A percentile compares a stretch with the other conserved stretches of the same genome.
phyloP scores from a whole-genome alignment of 163 green algal genomes.

The Volvox carteri region DNA sequence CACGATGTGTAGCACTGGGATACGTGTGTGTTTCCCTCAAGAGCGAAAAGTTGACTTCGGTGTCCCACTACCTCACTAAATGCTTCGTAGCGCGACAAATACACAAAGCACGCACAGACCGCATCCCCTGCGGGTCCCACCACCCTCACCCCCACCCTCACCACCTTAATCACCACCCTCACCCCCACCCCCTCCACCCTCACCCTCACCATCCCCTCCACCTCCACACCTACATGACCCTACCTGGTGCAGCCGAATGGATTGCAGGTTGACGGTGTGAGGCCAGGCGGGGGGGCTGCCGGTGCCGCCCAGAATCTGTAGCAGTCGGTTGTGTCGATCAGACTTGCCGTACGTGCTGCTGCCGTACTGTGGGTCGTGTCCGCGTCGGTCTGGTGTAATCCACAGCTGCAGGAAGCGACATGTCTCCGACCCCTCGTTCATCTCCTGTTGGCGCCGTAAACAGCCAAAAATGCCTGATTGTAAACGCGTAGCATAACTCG shows the following conservation, averaged over 20 bases:
- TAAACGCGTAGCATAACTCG: too few species aligned
- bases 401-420: conserved; percentile 79
- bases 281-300: conserved; percentile 64
- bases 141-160: too few species aligned
- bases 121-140: too few species aligned
- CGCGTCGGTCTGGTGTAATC: conserved; percentile 80
- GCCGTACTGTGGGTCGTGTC: conserved; percentile 84
- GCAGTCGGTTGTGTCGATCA: conserved; percentile 81
- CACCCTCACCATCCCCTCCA: not conserved
- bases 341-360: conserved; percentile 58
- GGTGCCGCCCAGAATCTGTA: conserved; percentile 82
- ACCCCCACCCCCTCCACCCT: not conserved
- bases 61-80: too few species aligned
- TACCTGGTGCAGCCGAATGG: conserved; percentile 74
- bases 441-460: conserved; percentile 81
- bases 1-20: too few species aligned
- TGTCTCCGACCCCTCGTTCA: conserved; percentile 78
- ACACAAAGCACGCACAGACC: too few species aligned
- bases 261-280: not conserved
- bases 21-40: too few species aligned
- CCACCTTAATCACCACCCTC: too few species aligned
- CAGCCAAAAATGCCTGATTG: too few species aligned
- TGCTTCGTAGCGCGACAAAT: too few species aligned
- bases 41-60: too few species aligned
- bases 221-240: not conserved